Percentiles rank a stretch among this genome's conserved stretches.
These are phyloP conservation scores for Penicillium cinerascens DNA, from an alignment of 495 filamentous ascomycete species.

Conservation along the genomic window DNA sequence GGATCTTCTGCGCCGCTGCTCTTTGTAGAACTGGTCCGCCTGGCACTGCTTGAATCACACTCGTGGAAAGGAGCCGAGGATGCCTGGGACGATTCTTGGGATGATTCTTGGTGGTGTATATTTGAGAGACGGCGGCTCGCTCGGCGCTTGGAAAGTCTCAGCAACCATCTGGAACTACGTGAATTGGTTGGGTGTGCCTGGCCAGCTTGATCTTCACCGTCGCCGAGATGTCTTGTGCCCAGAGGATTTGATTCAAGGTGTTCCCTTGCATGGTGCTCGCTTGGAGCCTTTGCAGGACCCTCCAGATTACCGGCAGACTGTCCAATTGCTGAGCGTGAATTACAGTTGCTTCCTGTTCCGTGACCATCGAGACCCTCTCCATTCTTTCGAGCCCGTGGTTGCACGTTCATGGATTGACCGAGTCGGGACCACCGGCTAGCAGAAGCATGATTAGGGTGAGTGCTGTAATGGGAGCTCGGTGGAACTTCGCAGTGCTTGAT, in stretches of 20 bases:
- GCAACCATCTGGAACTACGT: conserved; percentile 12
- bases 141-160: conserved; percentile 13
- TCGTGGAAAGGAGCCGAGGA: conserved; percentile 14
- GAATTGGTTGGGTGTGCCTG: conserved; percentile 7
- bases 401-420: conserved; percentile 1
- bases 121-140: conserved; percentile 12
- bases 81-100: conserved; percentile 9
- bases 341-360: background rate
- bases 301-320: background rate
- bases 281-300: background rate
- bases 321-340: background rate
- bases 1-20: conserved; percentile 16
- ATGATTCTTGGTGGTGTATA: conserved; percentile 8
- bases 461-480: conserved; percentile 1
- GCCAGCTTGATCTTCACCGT: conserved; percentile 8
- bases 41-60: conserved; percentile 6
- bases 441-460: background rate
- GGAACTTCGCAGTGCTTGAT: conserved; percentile 8
- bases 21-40: conserved; percentile 13
- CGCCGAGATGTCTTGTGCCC: background rate
- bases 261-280: background rate
- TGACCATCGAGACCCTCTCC: background rate
- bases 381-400: background rate
- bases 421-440: conserved; percentile 1
- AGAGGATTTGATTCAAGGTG: conserved; percentile 1